Evolutionary conservation across 371 early-diverging fungal species (phyloP).

Genomic region (Lichtheimia corymbifera): DNA sequence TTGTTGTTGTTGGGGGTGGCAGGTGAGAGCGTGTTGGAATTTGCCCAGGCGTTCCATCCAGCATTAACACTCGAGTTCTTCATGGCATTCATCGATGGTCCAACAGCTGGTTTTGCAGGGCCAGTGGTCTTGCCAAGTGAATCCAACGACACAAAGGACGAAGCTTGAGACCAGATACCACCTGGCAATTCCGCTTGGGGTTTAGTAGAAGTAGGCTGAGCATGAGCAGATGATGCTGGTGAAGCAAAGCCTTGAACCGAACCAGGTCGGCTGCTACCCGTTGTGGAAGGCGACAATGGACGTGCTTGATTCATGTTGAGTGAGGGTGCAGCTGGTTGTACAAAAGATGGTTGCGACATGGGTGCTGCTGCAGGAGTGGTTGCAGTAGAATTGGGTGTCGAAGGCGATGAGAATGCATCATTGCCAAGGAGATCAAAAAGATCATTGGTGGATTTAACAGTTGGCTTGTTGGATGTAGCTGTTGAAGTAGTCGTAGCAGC

Average conservation of each 20-base stretch:
- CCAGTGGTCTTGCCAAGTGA: conserved; percentile 52
- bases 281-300: conserved; percentile 11
- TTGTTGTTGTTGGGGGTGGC: conserved; percentile 12
- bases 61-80: conserved; percentile 42
- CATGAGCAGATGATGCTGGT: conserved; percentile 1
- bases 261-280: conserved; percentile 11
- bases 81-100: conserved; percentile 64
- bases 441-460: conserved; percentile 25
- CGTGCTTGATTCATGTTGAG: conserved; percentile 7
- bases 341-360: not conserved
- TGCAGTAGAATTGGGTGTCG: conserved; percentile 11
- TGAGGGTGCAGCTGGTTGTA: conserved; percentile 5
- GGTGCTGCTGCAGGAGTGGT: conserved; percentile 5
- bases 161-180: conserved; percentile 63
- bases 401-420: conserved; percentile 23
- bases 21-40: conserved; percentile 14
- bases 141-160: conserved; percentile 57
- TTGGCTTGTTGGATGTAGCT: conserved; percentile 8
- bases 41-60: conserved; percentile 48
- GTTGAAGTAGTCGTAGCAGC: conserved; percentile 15
- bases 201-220: conserved; percentile 6
- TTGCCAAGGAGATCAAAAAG: conserved; percentile 48
- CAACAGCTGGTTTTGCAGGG: conserved; percentile 34
- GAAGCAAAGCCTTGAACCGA: conserved; percentile 6
- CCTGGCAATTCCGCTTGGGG: conserved; percentile 23